Evolutionary conservation across 345 rosid species (phyloP), one percentile per base, ranked within the genome.

Genomic region (Cochlearia excelsa): DNA sequence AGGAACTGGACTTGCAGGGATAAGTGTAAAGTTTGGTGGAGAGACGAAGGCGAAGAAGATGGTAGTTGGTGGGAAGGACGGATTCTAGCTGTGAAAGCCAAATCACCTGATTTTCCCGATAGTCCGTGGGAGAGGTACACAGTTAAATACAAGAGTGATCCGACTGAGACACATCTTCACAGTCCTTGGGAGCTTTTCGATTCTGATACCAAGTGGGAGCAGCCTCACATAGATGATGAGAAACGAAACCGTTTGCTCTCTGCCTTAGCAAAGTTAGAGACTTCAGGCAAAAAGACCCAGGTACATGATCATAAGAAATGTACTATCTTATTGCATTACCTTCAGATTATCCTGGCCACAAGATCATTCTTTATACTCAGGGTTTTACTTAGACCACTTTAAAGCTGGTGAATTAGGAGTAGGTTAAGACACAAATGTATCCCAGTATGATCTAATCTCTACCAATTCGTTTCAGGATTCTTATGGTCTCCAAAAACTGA

Each of bases 151-250:
- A 85, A 77, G 75, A 77, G 84, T 67, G 92, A 90, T 44, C 94
- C 97, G 8, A 61, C 76, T 1, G 90, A 90, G 66, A 72, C 82
- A 11, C 90, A 84, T 65, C 76, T 73, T 27, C 99, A 94, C 80
- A 90, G 99, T 75, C 99, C 99, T 2, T 94, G 99, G 97, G 99
- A 94, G 81, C 97, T 94, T 71, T 94, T 84, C 71, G 95, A 94
- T 57, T 74, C 78, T 11, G 82, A 79, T 60, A 73, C 81, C 46
- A 72, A 55, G 71, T 90, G 85, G 85, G 88, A 80, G 66, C 92
- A 81, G 54, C 96, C 85, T 54, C 79, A 57, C 63, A 80, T 94
- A 54, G 92, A 84, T 65, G 84, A 80, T 55, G 71, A 75, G 64
- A 52, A 37, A 42, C 80, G 81, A 66, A 74, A 61, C 35, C 74